A percentile compares a stretch with the other conserved stretches of the same genome.
Evolutionary conservation across 495 filamentous ascomycete species (phyloP).

Genomic region (Aspergillus steynii): DNA sequence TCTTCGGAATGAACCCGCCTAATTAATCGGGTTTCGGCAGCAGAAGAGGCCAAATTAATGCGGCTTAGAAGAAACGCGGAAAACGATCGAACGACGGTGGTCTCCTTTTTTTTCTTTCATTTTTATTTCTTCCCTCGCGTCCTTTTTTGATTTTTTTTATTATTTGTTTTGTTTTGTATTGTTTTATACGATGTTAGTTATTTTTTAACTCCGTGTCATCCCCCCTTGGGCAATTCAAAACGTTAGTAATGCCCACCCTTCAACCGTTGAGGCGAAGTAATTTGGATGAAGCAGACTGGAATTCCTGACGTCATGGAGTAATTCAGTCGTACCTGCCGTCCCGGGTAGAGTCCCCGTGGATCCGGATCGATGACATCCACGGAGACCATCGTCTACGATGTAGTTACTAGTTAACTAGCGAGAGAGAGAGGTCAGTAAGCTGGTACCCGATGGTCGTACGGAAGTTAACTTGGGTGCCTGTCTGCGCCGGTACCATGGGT

Average conservation of each 20-base stretch:
- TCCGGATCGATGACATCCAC: not conserved
- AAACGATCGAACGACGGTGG: not conserved
- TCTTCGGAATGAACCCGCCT: not conserved
- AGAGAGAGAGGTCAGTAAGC: too few species aligned
- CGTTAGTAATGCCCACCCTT: not conserved
- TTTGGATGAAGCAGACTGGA: not conserved
- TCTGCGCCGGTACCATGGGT: not conserved
- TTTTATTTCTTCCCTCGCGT: not conserved
- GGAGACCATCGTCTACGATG: not conserved
- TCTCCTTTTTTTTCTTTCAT: not conserved
- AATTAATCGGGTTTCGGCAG: too few species aligned
- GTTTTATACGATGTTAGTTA: too few species aligned
- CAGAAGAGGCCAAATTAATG: too few species aligned
- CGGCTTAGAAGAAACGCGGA: not conserved
- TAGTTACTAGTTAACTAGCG: not conserved
- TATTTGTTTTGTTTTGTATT: too few species aligned
- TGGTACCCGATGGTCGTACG: not conserved
- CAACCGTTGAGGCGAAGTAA: not conserved
- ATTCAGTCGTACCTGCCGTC: not conserved
- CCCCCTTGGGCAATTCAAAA: not conserved
- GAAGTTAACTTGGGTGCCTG: not conserved
- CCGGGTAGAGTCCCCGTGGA: not conserved
- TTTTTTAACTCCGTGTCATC: too few species aligned
- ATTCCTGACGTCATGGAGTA: not conserved
- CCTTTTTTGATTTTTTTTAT: too few species aligned